phyloP scores from a whole-genome alignment of 139 green algal species.

The Pleodorina starrii region DNA sequence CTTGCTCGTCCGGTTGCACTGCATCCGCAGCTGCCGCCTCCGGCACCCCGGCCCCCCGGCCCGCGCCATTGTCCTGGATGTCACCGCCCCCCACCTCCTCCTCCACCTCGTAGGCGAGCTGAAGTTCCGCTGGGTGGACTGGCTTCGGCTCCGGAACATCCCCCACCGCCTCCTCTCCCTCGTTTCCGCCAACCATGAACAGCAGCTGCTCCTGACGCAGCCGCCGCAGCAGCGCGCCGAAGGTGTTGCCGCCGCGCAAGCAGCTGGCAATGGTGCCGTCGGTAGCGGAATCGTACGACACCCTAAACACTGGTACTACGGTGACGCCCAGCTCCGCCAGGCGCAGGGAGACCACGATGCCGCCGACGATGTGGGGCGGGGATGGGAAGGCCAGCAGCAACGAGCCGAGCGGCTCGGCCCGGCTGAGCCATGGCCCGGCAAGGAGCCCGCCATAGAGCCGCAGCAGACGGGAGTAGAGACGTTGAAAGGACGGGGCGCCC shows the following conservation, averaged over 20 bases:
- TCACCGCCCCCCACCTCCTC: too few species aligned
- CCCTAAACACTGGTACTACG: neutral
- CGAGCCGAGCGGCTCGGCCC: neutral
- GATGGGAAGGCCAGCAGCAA: neutral
- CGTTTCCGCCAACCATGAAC: too few species aligned
- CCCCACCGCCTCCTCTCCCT: too few species aligned
- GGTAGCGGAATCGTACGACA: neutral
- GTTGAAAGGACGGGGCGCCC: neutral
- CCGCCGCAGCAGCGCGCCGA: neutral
- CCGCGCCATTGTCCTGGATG: too few species aligned
- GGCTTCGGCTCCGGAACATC: too few species aligned
- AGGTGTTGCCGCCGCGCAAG: neutral
- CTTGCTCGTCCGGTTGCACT: too few species aligned
- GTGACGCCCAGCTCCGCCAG: conserved; percentile 3
- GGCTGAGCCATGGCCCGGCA: neutral
- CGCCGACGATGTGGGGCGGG: conserved; percentile 8
- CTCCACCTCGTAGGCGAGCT: too few species aligned
- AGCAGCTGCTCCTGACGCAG: neutral
- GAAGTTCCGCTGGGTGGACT: too few species aligned
- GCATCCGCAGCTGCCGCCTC: too few species aligned
- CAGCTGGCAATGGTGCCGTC: neutral
- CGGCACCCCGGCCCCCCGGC: too few species aligned
- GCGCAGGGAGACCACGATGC: neutral
- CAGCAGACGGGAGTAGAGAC: neutral
- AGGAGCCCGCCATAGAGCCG: neutral